Evolutionary conservation across 2,329 filamentous ascomycete genomes (phyloP), one percentile per base, ranked within the genome.

Genomic region (Alternaria sp.): DNA sequence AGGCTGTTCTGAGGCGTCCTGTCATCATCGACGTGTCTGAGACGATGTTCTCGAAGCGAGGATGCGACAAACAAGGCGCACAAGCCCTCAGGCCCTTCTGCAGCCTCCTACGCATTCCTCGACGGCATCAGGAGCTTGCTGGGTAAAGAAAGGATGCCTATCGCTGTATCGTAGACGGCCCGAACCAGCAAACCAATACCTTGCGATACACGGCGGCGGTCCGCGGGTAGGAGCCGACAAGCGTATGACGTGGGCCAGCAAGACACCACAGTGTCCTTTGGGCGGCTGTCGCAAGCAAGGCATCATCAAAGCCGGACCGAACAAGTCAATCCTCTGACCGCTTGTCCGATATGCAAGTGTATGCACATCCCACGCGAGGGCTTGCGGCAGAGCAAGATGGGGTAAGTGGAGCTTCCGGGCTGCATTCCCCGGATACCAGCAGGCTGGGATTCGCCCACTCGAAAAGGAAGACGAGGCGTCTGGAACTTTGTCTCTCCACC

Each of bases 351-450:
- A 55, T 61, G 62, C 63, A 62, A 57, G 21, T 28, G 36, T 50
- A 63, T 62, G 52, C 53, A 58, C 66, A 70, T 67, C 69, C 69
- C 66, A 72, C 71, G 69, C 70, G 70, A 66, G 66, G 36, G 69
- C 70, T 66, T 67, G 66, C 62, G 50, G 62, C 63, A 58, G 59
- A 46, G 59, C 47, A 58, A 51, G 43, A 64, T 71, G 68, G 67
- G 68, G 67, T 65, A 71, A 65, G 68, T 69, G 67, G 68, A 68
- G 61, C 63, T 60, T 40, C 62, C 69, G 68, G 69, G 57, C 60
- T 68, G 60, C 63, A 67, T 68, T 70, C 70, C 71, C 71, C 71
- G 69, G 60, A 67, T 66, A 61, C 71, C 68, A 65, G 59, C 62
- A 55, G 57, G 30, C 62, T 62, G 70, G 69, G 54, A 66, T 62